Percentiles rank a stretch among this genome's conserved stretches.
phyloP scores from a whole-genome alignment of 139 green algal species.

The Chara braunii region DNA sequence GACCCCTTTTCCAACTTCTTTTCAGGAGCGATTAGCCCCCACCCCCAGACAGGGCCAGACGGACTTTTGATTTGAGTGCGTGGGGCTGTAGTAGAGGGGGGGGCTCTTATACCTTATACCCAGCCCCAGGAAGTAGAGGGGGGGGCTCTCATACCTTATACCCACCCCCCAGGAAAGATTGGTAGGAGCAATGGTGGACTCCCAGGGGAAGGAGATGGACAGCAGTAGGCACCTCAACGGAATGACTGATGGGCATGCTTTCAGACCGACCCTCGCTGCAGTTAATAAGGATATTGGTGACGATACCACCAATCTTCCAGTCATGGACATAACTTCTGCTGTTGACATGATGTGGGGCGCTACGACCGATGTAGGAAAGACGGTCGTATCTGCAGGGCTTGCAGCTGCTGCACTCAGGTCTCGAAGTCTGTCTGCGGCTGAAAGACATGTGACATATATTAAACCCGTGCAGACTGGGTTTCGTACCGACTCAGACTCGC shows the following conservation, averaged over 20 bases:
- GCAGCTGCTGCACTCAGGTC: constrained; percentile 36
- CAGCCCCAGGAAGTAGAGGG: too few relatives aligned
- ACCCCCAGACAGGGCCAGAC: too few relatives aligned
- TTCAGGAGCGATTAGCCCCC: too few relatives aligned
- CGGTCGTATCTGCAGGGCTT: constrained; percentile 73
- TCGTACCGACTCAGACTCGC: constrained; percentile 68
- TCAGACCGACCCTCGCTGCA: neutral
- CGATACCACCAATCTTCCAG: neutral
- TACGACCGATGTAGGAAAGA: constrained; percentile 94
- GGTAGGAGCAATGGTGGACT: neutral
- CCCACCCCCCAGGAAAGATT: neutral
- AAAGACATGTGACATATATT: constrained; percentile 64
- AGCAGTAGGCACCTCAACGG: too few relatives aligned
- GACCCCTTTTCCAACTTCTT: too few relatives aligned
- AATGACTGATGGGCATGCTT: neutral
- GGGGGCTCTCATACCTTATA: too few relatives aligned
- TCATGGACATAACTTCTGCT: constrained; percentile 4
- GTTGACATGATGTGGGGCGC: constrained; percentile 73
- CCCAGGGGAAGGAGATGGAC: too few relatives aligned
- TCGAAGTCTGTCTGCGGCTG: neutral
- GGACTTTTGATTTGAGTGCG: too few relatives aligned
- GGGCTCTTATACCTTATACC: neutral
- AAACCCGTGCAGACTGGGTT: constrained; percentile 96
- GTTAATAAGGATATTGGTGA: neutral
- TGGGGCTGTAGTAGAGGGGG: too few relatives aligned